A percentile compares a stretch with the other conserved stretches of the same genome.
These are phyloP conservation scores for Neophaeococcomyces aloes DNA, from an alignment of 2,329 filamentous ascomycete species.

Conservation along the genomic window DNA sequence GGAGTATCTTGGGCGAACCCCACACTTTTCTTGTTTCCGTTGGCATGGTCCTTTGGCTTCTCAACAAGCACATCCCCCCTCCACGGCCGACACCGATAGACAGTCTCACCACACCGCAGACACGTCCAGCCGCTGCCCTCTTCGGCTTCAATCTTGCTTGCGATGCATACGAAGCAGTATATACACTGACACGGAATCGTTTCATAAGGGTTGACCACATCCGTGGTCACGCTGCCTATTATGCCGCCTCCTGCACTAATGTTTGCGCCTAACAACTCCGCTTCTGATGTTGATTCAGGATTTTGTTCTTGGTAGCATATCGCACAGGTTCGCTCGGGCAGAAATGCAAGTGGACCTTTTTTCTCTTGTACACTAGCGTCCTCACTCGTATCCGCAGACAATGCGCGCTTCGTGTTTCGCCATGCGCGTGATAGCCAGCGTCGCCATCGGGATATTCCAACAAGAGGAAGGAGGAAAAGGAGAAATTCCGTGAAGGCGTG, in stretches of 20 bases:
- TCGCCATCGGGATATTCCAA: conserved; percentile 87
- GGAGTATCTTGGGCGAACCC: conserved; percentile 38
- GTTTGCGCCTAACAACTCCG: conserved; percentile 58
- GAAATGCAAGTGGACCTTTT: conserved; percentile 66
- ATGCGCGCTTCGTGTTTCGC: conserved; percentile 63
- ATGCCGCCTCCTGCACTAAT: conserved; percentile 68
- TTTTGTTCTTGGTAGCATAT: conserved; percentile 97
- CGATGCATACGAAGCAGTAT: conserved; percentile 95
- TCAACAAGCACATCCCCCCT: conserved; percentile 64
- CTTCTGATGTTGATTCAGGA: conserved; percentile 57
- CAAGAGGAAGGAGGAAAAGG: conserved; percentile 92
- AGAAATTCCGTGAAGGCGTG: conserved; percentile 99
- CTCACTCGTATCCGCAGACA: conserved; percentile 37
- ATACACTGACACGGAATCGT: conserved; percentile 78
- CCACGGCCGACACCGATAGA: conserved; percentile 85
- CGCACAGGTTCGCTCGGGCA: conserved; percentile 88
- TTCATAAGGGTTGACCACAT: conserved; percentile 94
- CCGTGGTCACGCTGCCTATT: conserved; percentile 77
- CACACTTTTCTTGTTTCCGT: conserved; percentile 38
- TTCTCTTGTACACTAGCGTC: conserved; percentile 42
- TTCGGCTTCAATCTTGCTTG: conserved; percentile 77
- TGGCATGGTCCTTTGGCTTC: conserved; percentile 36
- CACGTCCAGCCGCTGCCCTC: conserved; percentile 93
- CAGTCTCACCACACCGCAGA: conserved; percentile 71
- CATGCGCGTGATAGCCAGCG: conserved; percentile 80